phyloP scores from a whole-genome alignment of 176 grass and related monocot genomes.

The Eremochloa ophiuroides region DNA sequence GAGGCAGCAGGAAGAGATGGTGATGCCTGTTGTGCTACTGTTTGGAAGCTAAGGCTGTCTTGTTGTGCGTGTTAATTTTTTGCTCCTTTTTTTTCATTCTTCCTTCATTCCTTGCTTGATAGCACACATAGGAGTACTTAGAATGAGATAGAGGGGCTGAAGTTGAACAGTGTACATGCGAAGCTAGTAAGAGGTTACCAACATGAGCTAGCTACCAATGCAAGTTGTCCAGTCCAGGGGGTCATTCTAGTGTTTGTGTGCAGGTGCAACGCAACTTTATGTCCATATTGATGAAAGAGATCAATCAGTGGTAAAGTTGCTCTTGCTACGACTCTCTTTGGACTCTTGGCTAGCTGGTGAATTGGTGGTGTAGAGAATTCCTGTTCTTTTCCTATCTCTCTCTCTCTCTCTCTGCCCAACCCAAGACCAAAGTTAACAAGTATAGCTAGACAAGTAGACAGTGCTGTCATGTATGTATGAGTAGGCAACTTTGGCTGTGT shows the following conservation, averaged over 20 bases:
- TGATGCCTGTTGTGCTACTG: not conserved
- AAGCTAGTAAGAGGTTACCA: constrained; percentile 18
- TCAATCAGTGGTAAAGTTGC: constrained; percentile 55
- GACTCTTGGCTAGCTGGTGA: constrained; percentile 24
- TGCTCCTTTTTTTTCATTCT: not conserved
- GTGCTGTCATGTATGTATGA: constrained; percentile 21
- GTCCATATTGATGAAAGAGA: constrained; percentile 57
- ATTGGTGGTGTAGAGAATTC: constrained; percentile 20
- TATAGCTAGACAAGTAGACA: constrained; percentile 28
- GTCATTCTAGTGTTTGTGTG: constrained; percentile 34
- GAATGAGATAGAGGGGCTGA: not conserved
- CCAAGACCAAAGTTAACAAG: constrained; percentile 1
- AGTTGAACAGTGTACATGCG: constrained; percentile 10
- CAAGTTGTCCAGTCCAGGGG: constrained; percentile 2
- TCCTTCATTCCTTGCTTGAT: not conserved
- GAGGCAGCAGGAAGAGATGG: constrained; percentile 5
- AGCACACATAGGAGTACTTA: not conserved
- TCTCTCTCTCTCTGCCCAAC: not conserved
- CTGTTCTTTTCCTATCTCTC: not conserved
- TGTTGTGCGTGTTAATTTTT: not conserved
- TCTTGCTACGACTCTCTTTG: constrained; percentile 25
- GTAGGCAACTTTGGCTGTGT: too few species aligned
- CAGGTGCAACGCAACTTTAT: constrained; percentile 52
- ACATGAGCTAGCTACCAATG: not conserved
- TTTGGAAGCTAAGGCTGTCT: constrained; percentile 20